Evolutionary conservation across 768 basidiomycete genomes (phyloP), one percentile per base, ranked within the genome.

Genomic region (Suillus discolor): DNA sequence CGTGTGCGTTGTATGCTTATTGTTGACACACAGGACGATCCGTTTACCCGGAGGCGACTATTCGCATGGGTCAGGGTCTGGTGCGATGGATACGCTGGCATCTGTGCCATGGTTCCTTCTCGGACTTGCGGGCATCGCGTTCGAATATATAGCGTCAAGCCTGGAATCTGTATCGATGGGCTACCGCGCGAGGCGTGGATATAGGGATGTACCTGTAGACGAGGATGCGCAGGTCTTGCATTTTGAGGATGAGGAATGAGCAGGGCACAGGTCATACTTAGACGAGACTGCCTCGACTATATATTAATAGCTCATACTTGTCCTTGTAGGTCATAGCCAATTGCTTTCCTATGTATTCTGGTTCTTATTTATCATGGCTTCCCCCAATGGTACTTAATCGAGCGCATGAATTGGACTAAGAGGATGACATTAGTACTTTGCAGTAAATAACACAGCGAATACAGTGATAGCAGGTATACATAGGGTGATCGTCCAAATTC

Each of bases 101-200:
- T 94, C 92, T 12, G 85, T 98, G 3, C 96, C 96, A 0, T 96
- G 91, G 89, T 96, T 92, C 82, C 74, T 97, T 60, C 71, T 97
- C 51, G 96, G 96, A 25, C 70, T 96, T 28, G 85, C 82, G 0
- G 87, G 91, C 2, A 87, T 94, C 65, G 91, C 87, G 3, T 89
- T 85, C 79, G 90, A 90, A 73, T 88, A 85, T 77, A 81, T 89
- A 2, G 72, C 82, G 0, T 86, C 85, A 25, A 79, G 75, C 61
- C 68, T 85, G 54, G 86, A 85, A 18, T 68, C 69, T 1, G 9
- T 78, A 5, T 73, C 74, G 5, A 69, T 78, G 39, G 74, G 80
- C 53, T 81, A 86, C 67, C 79, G 82, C 18, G 65, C 84, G 11
- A 81, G 87, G 64, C 79, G 87, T 23, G 93, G 93, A 45, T 95